Base-by-base conservation (phyloP, 2,329 filamentous ascomycete species). In the Colletotrichum magnum region DNA sequence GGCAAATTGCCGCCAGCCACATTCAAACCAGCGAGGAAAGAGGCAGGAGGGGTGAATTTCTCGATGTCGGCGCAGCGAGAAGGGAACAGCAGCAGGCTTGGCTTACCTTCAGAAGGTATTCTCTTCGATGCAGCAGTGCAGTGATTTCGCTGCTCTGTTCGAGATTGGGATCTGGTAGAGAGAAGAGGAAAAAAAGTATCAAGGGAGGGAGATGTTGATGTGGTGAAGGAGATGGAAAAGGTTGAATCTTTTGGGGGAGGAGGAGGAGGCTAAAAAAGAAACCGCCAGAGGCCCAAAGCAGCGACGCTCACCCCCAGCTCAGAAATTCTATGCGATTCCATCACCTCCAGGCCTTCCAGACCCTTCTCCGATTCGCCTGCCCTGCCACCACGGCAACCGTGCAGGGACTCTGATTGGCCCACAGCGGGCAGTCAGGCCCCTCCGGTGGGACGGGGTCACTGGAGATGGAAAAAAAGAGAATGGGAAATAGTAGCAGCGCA, bases 301-400 rank as follows among this genome's bases (percentile, higher is more conserved):
- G 61, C 54, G 62, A 71, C 70, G 70, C 68, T 71, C 72, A 71
- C 69, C 64, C 65, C 70, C 74, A 72, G 65, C 75, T 75, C 74
- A 76, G 79, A 78, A 80, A 79, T 83, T 83, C 81, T 81, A 83
- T 83, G 78, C 74, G 81, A 82, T 83, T 83, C 81, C 78, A 83
- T 78, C 80, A 77, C 74, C 76, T 70, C 66, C 62, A 67, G 60
- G 51, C 58, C 71, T 73, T 73, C 72, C 72, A 73, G 72, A 69
- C 58, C 63, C 70, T 72, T 72, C 71, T 70, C 63, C 70, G 60
- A 72, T 72, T 72, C 71, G 70, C 58, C 61, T 72, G 67, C 66
- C 69, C 67, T 73, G 71, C 68, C 71, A 72, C 73, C 71, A 72
- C 72, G 53, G 73, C 73, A 74, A 74, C 73, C 54, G 48, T 48